These are phyloP conservation scores for Chrysoporthe deuterocubensis DNA, from an alignment of 2,329 filamentous ascomycete genomes.

Conservation along the genomic window DNA sequence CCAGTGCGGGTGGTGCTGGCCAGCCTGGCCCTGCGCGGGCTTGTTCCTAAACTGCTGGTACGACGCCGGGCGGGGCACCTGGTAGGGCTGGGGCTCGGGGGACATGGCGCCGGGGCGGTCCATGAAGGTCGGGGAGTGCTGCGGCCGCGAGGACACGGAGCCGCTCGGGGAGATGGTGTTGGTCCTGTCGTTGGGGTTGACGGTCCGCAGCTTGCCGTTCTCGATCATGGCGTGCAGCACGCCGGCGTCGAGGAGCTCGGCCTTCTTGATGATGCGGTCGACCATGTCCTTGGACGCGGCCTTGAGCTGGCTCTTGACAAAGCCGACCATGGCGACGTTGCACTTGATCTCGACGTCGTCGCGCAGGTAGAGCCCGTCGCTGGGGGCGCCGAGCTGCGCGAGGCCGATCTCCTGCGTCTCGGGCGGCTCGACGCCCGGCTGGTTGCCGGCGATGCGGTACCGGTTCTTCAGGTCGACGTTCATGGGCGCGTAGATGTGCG, in stretches of 20 bases:
- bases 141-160: conserved; percentile 19
- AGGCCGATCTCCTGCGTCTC: conserved; percentile 66
- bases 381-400: conserved; percentile 60
- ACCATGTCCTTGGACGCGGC: conserved; percentile 71
- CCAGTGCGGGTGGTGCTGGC: conserved; percentile 28
- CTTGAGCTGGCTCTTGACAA: conserved; percentile 70
- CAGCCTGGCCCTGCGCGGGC: conserved; percentile 36
- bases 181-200: conserved; percentile 57
- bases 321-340: conserved; percentile 66
- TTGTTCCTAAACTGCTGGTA: conserved; percentile 37
- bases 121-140: conserved; percentile 25
- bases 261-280: conserved; percentile 70
- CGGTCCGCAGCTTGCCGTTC: conserved; percentile 64
- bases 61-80: conserved; percentile 46
- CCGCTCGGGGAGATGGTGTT: conserved; percentile 30
- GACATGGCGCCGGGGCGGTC: conserved; percentile 30
- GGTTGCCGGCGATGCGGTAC: conserved; percentile 70
- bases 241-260: conserved; percentile 69
- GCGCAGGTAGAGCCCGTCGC: conserved; percentile 68
- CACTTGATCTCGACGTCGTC: conserved; percentile 74
- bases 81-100: conserved; percentile 42
- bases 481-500: conserved; percentile 71
- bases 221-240: conserved; percentile 70
- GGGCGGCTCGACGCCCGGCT: conserved; percentile 65
- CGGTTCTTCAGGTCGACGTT: conserved; percentile 69